Percentiles rank a stretch among this genome's conserved stretches.
phyloP scores from a whole-genome alignment of 345 rosid species.

The Camelina neglecta region DNA sequence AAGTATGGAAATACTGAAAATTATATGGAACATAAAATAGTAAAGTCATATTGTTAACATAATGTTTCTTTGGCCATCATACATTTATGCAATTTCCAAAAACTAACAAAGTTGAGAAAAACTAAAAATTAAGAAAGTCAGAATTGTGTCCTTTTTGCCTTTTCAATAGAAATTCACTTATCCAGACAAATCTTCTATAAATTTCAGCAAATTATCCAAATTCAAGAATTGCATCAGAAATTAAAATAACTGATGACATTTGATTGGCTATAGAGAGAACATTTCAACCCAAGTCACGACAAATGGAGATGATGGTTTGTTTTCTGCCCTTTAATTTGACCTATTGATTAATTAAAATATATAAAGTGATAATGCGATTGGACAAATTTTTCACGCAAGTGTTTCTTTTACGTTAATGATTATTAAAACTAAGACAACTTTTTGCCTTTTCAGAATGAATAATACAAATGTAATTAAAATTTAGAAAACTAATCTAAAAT shows the following conservation, averaged over 20 bases:
- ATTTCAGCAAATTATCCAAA: conserved; percentile 11
- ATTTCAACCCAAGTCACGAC: conserved; percentile 49
- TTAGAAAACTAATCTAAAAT: conserved; percentile 77
- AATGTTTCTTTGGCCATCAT: background rate
- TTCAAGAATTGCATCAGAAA: conserved; percentile 5
- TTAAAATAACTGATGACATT: conserved; percentile 13
- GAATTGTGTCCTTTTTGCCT: background rate
- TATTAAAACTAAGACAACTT: conserved; percentile 36
- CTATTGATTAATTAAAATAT: conserved; percentile 22
- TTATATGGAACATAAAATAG: background rate
- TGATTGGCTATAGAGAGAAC: conserved; percentile 45
- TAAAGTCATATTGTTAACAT: background rate
- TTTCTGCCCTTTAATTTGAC: conserved; percentile 37
- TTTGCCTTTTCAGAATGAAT: conserved; percentile 2
- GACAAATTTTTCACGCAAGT: conserved; percentile 41
- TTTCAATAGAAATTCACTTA: conserved; percentile 3
- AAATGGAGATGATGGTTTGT: conserved; percentile 42
- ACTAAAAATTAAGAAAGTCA: conserved; percentile 6
- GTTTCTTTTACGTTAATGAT: conserved; percentile 22
- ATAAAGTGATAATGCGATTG: conserved; percentile 36
- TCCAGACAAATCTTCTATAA: background rate
- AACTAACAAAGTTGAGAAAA: background rate
- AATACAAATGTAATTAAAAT: conserved; percentile 35
- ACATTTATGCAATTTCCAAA: conserved; percentile 12
- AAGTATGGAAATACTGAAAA: background rate